Evolutionary conservation across 768 basidiomycete genomes (phyloP), one percentile per base, ranked within the genome.

Genomic region (Tulasnella sp.): DNA sequence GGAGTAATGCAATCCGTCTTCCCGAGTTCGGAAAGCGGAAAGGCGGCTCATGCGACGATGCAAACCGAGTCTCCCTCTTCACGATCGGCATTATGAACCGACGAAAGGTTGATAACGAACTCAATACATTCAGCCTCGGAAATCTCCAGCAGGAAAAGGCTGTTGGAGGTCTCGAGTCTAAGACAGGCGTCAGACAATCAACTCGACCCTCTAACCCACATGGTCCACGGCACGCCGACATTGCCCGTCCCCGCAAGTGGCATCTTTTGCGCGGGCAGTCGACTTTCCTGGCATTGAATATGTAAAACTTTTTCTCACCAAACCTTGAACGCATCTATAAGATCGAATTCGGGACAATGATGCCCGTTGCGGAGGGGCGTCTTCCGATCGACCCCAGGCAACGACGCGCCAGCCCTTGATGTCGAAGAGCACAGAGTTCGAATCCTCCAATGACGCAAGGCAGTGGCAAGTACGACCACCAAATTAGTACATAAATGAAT

Each of bases 21-120:
- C 11, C 11, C 26, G 32, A 67, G 13, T 29, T 11, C 26, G 61
- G 32, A 67, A 67, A 67, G 32, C 61, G n/a, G n/a, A 29, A 20
- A 7, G 29, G 13, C 26, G 32, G 29, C 61, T 67, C 32, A 16
- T 9, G 61, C 48, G 1, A 67, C 11, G 61, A n/a, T 67, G 13
- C 61, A 67, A 29, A 32, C n/a, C n/a, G 32, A 26, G 6, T 61
- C 9, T 13, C 57, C 57, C 26, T 5, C 13, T 1, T 6, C 7
- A 32, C 32, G 61, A 13, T 67, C 61, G 61, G 26, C 61, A 67
- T 15, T 32, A 13, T 26, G 61, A 32, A 67, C 32, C 61, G 61
- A 29, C 61, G 32, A 67, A 67, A 67, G 61, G 61, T 16, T 67
- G 61, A 67, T 67, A 67, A 67, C 61, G n/a, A 67, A 67, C 13